A percentile compares a stretch with the other conserved stretches of the same genome.
These are phyloP conservation scores for Mycena kentingensis DNA, from an alignment of 768 basidiomycete species.

Conservation along the genomic window DNA sequence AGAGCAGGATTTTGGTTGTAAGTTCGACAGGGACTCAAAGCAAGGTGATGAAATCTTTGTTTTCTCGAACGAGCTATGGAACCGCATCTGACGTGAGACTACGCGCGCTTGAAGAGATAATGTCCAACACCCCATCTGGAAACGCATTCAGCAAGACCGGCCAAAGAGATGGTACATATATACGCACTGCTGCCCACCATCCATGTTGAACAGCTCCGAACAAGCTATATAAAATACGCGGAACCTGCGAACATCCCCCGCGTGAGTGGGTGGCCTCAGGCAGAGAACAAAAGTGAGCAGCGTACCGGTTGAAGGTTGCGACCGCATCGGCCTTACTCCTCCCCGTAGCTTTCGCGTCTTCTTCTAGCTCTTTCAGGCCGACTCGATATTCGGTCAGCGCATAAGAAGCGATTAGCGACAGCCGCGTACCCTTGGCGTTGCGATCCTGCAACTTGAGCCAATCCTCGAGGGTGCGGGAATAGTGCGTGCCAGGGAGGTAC, in stretches of 20 bases:
- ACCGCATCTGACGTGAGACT: too few species aligned
- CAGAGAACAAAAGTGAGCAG: too few species aligned
- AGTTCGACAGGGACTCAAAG: too few species aligned
- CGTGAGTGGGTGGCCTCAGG: too few species aligned
- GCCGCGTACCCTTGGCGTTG: slow-evolving; percentile 41
- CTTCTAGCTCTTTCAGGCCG: slow-evolving; percentile 50
- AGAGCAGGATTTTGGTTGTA: too few species aligned
- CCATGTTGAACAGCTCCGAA: slow-evolving; percentile 65
- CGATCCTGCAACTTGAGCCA: slow-evolving; percentile 65
- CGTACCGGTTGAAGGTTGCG: slow-evolving; percentile 60
- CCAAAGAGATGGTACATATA: slow-evolving; percentile 19
- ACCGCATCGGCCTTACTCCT: slow-evolving; percentile 48
- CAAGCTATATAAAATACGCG: slow-evolving; percentile 74
- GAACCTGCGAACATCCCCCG: slow-evolving; percentile 56
- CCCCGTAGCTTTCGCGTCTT: slow-evolving; percentile 50
- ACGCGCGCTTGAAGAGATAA: slow-evolving; percentile 58
- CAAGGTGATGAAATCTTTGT: too few species aligned
- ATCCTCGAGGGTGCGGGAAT: slow-evolving; percentile 62
- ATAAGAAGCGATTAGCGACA: not conserved
- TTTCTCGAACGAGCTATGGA: too few species aligned
- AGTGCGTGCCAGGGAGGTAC: slow-evolving; percentile 66
- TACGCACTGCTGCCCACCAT: slow-evolving; percentile 63
- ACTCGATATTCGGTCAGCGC: slow-evolving; percentile 23
- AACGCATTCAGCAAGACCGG: not conserved
- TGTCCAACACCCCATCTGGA: slow-evolving; percentile 59